A percentile compares a stretch with the other conserved stretches of the same genome.
Evolutionary conservation across 2,329 filamentous ascomycete species (phyloP).

Genomic region (Talaromyces piceae): DNA sequence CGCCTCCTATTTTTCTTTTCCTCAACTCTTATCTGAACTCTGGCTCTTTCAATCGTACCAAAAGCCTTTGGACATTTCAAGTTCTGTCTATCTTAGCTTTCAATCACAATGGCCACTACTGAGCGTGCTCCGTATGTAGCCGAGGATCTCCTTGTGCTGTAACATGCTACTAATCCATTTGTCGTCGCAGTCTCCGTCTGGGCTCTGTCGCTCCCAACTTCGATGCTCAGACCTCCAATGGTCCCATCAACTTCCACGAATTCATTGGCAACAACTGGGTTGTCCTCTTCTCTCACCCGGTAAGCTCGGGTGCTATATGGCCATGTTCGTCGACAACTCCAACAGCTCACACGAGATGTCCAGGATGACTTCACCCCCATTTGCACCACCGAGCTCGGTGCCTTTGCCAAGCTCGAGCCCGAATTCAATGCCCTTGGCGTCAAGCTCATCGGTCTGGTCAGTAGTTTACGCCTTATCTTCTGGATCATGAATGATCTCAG

Average conservation of each 20-base stretch:
- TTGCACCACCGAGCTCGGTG: constrained; percentile 91
- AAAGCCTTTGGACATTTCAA: no score
- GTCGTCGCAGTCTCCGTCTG: constrained; percentile 48
- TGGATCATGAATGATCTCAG: neutral
- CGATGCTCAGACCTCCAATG: constrained; percentile 59
- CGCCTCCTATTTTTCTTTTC: neutral
- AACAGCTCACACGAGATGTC: neutral
- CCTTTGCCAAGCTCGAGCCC: constrained; percentile 79
- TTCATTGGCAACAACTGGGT: constrained; percentile 65
- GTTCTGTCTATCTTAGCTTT: neutral
- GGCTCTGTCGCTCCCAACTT: constrained; percentile 63
- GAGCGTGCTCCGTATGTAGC: constrained; percentile 36
- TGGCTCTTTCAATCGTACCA: constrained; percentile 5
- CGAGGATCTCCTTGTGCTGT: no score
- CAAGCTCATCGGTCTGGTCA: constrained; percentile 77
- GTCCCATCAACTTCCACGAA: constrained; percentile 63
- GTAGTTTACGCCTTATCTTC: constrained; percentile 9
- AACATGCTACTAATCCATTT: neutral
- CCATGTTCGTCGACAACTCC: no score
- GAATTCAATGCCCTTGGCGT: constrained; percentile 82
- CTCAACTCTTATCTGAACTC: neutral
- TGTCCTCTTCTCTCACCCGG: constrained; percentile 62
- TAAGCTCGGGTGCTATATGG: constrained; percentile 6
- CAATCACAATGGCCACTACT: constrained; percentile 32
- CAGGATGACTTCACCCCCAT: constrained; percentile 78